Evolutionary conservation across 164 flowering plant species (phyloP).

Genomic region (Stephania cephalantha): DNA sequence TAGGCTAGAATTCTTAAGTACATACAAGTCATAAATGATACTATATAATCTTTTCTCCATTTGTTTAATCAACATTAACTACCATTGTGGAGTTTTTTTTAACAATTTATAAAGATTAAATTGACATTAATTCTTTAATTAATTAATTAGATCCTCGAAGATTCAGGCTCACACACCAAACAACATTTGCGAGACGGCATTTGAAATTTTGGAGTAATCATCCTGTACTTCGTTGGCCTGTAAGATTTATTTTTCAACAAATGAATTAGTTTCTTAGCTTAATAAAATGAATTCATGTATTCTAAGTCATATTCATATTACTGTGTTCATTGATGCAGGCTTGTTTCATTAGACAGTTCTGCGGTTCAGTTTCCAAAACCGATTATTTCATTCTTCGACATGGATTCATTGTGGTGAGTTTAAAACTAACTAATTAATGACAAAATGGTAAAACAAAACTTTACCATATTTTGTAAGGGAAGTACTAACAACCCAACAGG

Average conservation of each 20-base stretch:
- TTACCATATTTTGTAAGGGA: neutral
- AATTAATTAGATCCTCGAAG: constrained; percentile 45
- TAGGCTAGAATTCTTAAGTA: neutral
- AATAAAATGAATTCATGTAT: neutral
- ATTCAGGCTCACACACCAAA: constrained; percentile 47
- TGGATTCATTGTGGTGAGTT: constrained; percentile 58
- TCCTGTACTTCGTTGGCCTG: constrained; percentile 47
- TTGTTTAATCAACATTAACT: too few species aligned
- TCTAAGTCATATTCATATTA: neutral
- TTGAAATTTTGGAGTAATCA: constrained; percentile 44
- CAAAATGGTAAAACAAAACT: neutral
- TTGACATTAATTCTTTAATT: too few species aligned
- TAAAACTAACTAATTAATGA: neutral
- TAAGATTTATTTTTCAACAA: constrained; percentile 17
- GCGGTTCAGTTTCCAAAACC: constrained; percentile 43
- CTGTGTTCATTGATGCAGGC: constrained; percentile 24
- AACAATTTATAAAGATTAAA: too few species aligned
- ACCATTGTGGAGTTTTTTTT: too few species aligned
- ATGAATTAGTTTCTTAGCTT: too few species aligned
- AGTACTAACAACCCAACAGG: too few species aligned
- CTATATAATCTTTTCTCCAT: too few species aligned
- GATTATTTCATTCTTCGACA: constrained; percentile 67
- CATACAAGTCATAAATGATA: neutral
- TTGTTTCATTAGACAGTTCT: constrained; percentile 44
- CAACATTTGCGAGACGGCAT: constrained; percentile 55